A percentile compares a stretch with the other conserved stretches of the same genome.
These are phyloP conservation scores for Quercus cerris DNA, from an alignment of 306 rosid genomes.

Conservation along the genomic window DNA sequence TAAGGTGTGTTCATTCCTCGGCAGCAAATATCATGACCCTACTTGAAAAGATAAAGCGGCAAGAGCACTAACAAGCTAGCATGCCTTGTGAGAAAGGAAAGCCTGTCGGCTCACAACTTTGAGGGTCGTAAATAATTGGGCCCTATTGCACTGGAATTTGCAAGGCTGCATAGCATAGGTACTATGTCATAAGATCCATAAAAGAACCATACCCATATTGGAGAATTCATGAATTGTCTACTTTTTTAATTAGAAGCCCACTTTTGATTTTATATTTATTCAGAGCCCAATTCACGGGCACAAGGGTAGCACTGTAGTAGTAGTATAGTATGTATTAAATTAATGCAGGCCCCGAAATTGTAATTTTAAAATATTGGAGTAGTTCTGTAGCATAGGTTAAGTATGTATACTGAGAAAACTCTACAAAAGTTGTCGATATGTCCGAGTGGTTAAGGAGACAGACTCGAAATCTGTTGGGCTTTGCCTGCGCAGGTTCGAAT, in stretches of 20 bases:
- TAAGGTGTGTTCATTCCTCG: too few relatives aligned
- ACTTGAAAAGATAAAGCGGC: too few relatives aligned
- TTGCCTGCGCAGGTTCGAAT: conserved; percentile 56
- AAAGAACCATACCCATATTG: background rate
- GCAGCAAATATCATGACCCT: too few relatives aligned
- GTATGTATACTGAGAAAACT: accelerated
- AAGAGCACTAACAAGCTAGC: too few relatives aligned
- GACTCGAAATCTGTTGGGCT: conserved; percentile 26
- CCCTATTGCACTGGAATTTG: too few relatives aligned
- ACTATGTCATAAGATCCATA: background rate
- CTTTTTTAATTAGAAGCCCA: background rate
- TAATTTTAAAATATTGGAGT: too few relatives aligned
- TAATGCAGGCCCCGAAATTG: too few relatives aligned
- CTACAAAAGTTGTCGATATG: background rate
- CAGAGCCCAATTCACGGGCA: background rate
- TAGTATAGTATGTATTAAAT: too few relatives aligned
- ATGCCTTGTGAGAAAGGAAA: too few relatives aligned
- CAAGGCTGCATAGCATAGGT: background rate
- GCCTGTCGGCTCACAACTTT: too few relatives aligned
- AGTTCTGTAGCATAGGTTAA: accelerated
- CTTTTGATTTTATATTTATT: background rate
- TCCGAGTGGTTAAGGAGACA: conserved; percentile 34
- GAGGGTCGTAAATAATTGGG: too few relatives aligned
- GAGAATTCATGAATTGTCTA: background rate
- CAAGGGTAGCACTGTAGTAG: background rate